These are phyloP conservation scores for Fusarium sp. DNA, from an alignment of 2,329 filamentous ascomycete genomes.

Conservation along the genomic window DNA sequence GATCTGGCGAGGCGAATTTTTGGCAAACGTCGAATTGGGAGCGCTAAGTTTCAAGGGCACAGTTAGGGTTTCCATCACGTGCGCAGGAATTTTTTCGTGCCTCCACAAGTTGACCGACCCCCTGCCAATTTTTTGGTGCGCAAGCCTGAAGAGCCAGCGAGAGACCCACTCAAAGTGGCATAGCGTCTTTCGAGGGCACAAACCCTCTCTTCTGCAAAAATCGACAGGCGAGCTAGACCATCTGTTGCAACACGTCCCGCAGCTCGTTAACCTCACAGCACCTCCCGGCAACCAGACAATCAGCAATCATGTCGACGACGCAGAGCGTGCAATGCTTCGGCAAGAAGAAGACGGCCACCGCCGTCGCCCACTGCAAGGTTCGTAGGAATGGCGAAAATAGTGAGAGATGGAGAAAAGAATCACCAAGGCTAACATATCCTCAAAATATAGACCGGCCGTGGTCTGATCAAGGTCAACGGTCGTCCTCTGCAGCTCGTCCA, in stretches of 20 bases:
- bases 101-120: background rate
- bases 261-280: slow-evolving; percentile 38
- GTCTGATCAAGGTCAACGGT: slow-evolving; percentile 99
- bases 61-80: slow-evolving; percentile 51
- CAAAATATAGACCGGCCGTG: slow-evolving; percentile 60
- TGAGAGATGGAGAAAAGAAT: background rate
- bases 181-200: slow-evolving; percentile 51
- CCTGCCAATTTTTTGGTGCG: slow-evolving; percentile 1
- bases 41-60: slow-evolving; percentile 49
- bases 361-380: slow-evolving; percentile 94
- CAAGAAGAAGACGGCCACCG: slow-evolving; percentile 95
- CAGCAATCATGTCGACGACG: slow-evolving; percentile 77
- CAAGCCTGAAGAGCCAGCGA: background rate
- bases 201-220: slow-evolving; percentile 48
- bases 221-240: slow-evolving; percentile 41
- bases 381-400: slow-evolving; percentile 46
- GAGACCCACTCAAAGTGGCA: slow-evolving; percentile 37
- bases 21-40: slow-evolving; percentile 49
- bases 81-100: slow-evolving; percentile 32
- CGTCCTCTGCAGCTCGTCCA: slow-evolving; percentile 93
- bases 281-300: slow-evolving; percentile 45
- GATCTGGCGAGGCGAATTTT: slow-evolving; percentile 52
- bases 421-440: slow-evolving; percentile 46
- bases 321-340: slow-evolving; percentile 98
- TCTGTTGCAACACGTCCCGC: slow-evolving; percentile 38